Base-by-base conservation (phyloP, 371 early-diverging fungal species). In the Haplosporangium sp. region DNA sequence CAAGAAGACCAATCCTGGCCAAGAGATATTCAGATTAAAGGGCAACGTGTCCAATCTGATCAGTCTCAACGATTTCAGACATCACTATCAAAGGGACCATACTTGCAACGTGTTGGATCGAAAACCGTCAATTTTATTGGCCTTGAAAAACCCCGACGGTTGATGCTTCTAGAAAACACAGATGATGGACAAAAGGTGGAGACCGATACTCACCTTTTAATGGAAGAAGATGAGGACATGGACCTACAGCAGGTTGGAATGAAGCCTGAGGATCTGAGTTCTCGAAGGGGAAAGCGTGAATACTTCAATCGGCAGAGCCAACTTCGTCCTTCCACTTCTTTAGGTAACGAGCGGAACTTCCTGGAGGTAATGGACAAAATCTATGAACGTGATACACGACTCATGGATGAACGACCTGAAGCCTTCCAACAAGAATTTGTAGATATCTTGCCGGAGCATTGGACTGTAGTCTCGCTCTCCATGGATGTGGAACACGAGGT, bases 401-500 rank as follows among this genome's bases (percentile, higher is more conserved):
- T 17, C 59, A 83, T 35, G 74, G 84, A 44, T 68, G 84, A 59
- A 38, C 52, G 15, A 8, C 37, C 63, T 0, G 61, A 63, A 35
- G 82, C 84, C 5, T 89, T 92, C 56, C 86, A 84, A 61, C 45
- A 65, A 0, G 84, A 87, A 4, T 87, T 89, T 65, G 68, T 91
- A 0, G 84, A 87, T 19, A 85, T 84, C 5, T 69, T 96, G 9
- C 95, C 95, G 10, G 27, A 61, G 0, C 50, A 84, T 10, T 94
- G 94, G 93, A 87, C 89, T 0, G 94, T 93, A 0, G 92, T 93
- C 44, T 93, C 93, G 0, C 62, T 96, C 9, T 90, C 93, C 0
- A 82, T 95, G 58, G 95, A 96, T 69, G 69, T 84, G 0, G 76
- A 85, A 13, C 82, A 85, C n/a, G 84, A 91, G 34, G 87, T 89